These are phyloP conservation scores for Notholithocarpus densiflorus DNA, from an alignment of 306 rosid species.

Conservation along the genomic window DNA sequence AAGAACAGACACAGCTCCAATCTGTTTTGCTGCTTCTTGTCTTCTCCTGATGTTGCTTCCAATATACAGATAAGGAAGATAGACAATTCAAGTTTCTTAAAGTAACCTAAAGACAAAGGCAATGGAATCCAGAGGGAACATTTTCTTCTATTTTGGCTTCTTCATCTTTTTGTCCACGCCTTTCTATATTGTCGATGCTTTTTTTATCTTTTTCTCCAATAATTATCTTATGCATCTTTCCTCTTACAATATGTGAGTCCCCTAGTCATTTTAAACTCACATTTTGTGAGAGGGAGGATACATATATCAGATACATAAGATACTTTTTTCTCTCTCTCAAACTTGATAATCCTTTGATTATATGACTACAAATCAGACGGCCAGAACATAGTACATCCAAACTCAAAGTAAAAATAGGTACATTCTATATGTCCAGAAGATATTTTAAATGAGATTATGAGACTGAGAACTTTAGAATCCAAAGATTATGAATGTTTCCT, in stretches of 20 bases:
- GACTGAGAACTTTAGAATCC: conserved; percentile 39
- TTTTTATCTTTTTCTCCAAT: no score
- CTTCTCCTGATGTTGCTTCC: conserved; percentile 34
- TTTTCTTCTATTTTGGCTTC: conserved; percentile 33
- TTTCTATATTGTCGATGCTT: conserved; percentile 1
- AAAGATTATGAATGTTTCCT: conserved; percentile 25
- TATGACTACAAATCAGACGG: not conserved
- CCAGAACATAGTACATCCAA: not conserved
- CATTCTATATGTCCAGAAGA: conserved; percentile 32
- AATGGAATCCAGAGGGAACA: conserved; percentile 28
- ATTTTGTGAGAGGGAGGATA: no score
- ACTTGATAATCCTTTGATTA: conserved; percentile 19
- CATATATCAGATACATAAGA: no score
- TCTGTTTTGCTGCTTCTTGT: conserved; percentile 26
- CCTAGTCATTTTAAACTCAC: no score
- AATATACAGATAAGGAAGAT: conserved; percentile 23
- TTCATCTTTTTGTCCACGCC: conserved; percentile 26
- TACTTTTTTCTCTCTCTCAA: not conserved
- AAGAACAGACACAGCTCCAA: conserved; percentile 20
- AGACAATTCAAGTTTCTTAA: conserved; percentile 29
- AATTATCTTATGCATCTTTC: no score
- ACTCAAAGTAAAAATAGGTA: not conserved
- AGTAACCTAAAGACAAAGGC: conserved; percentile 49
- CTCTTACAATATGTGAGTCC: no score
- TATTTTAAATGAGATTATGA: conserved; percentile 28